Percentiles rank a stretch among this genome's conserved stretches.
Conservation (phyloP, 805 yeast species). For the Starmerella tilneyi region DNA sequence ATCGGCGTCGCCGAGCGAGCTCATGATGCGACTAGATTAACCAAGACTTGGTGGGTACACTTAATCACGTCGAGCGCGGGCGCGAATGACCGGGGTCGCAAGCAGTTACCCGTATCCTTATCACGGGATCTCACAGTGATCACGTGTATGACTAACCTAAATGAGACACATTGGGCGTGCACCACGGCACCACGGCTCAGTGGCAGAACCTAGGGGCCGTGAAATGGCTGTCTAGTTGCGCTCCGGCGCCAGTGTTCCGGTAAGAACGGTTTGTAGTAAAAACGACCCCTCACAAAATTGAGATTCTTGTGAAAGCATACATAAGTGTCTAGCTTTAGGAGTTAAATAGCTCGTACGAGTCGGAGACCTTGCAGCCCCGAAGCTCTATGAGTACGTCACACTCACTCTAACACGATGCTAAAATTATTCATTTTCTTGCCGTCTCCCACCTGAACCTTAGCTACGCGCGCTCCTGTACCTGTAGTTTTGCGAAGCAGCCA, state of each 20-base stretch:
- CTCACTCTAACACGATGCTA: conserved; percentile 34
- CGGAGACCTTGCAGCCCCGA: neutral
- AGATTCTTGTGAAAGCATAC: too few relatives aligned
- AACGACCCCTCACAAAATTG: too few relatives aligned
- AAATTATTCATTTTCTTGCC: conserved; percentile 65
- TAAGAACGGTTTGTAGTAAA: too few relatives aligned
- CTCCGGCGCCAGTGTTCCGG: too few relatives aligned
- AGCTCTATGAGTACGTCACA: neutral
- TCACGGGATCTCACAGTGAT: too few relatives aligned
- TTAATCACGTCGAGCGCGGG: neutral
- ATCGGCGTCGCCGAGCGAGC: conserved; percentile 15
- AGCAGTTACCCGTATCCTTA: neutral
- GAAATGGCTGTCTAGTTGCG: too few relatives aligned
- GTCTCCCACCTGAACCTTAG: conserved; percentile 37
- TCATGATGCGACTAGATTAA: conserved; percentile 11
- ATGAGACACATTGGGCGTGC: too few relatives aligned
- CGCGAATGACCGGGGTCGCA: neutral
- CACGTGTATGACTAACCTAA: too few relatives aligned
- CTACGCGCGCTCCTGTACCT: conserved; percentile 14
- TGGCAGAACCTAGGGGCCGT: too few relatives aligned
- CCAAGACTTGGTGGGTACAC: neutral
- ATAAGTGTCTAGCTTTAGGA: too few relatives aligned
- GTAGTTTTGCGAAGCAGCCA: conserved; percentile 51
- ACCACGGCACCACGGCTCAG: too few relatives aligned
- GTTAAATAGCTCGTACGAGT: too few relatives aligned